Conservation (phyloP, 345 rosid species). For the Firmiana major region DNA sequence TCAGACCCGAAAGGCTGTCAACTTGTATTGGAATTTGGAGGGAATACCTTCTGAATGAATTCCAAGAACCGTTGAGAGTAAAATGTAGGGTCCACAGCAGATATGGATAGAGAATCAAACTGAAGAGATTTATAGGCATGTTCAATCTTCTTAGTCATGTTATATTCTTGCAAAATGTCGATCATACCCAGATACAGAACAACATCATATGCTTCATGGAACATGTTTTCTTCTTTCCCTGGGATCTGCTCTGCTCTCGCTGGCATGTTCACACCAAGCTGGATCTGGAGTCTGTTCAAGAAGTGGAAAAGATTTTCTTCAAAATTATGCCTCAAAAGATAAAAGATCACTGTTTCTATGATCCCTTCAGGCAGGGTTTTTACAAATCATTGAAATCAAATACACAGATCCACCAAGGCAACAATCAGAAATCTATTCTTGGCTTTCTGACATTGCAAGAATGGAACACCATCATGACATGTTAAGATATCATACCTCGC, state of each 20-base stretch:
- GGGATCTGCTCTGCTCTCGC: constrained; percentile 84
- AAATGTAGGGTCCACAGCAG: constrained; percentile 84
- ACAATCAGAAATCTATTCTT: not conserved
- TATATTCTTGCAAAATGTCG: constrained; percentile 90
- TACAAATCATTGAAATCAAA: not conserved
- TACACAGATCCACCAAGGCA: not conserved
- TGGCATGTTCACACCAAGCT: constrained; percentile 97
- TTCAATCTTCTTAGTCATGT: constrained; percentile 84
- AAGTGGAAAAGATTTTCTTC: constrained; percentile 2
- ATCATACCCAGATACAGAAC: constrained; percentile 91
- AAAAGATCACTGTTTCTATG: not conserved
- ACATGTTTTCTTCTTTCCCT: constrained; percentile 66
- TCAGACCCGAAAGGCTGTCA: constrained; percentile 17
- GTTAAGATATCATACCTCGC: constrained; percentile 60
- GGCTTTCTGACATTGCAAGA: not conserved
- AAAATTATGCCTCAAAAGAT: not conserved
- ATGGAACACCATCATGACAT: not conserved
- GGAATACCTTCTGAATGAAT: constrained; percentile 80
- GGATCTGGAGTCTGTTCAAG: constrained; percentile 73
- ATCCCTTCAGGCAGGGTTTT: not conserved
- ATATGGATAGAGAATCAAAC: constrained; percentile 80
- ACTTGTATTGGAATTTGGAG: constrained; percentile 34
- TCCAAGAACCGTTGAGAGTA: constrained; percentile 81
- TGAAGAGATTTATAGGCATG: constrained; percentile 92
- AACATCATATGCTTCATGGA: constrained; percentile 71